A percentile compares a stretch with the other conserved stretches of the same genome.
These are phyloP conservation scores for Cokeromyces recurvatus DNA, from an alignment of 371 early-diverging fungal genomes.

Conservation along the genomic window DNA sequence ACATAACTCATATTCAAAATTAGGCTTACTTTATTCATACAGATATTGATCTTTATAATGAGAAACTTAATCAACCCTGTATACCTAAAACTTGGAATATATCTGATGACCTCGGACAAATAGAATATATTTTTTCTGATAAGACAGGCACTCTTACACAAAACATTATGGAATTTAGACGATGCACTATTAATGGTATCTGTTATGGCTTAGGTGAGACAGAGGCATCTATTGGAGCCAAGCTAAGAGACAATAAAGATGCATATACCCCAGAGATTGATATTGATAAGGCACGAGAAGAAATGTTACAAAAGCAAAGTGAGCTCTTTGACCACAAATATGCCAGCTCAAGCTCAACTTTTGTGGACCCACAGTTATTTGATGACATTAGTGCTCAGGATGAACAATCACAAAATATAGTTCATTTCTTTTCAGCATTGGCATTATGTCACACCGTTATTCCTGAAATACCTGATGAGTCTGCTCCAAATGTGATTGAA, in stretches of 20 bases:
- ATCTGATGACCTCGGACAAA: slow-evolving; percentile 81
- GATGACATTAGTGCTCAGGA: slow-evolving; percentile 34
- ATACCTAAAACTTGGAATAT: slow-evolving; percentile 87
- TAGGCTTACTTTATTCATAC: slow-evolving; percentile 78
- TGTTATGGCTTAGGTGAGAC: slow-evolving; percentile 68
- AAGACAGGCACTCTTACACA: slow-evolving; percentile 85
- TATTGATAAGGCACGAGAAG: slow-evolving; percentile 29
- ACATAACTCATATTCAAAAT: background rate
- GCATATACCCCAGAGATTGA: slow-evolving; percentile 11
- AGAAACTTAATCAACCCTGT: slow-evolving; percentile 72
- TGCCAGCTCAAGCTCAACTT: slow-evolving; percentile 32
- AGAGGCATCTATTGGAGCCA: slow-evolving; percentile 40
- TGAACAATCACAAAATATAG: slow-evolving; percentile 34
- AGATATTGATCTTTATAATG: slow-evolving; percentile 87
- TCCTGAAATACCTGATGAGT: slow-evolving; percentile 47
- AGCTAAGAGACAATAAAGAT: slow-evolving; percentile 23
- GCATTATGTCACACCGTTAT: slow-evolving; percentile 82
- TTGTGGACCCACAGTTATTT: slow-evolving; percentile 44
- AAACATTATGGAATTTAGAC: slow-evolving; percentile 77
- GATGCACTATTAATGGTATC: slow-evolving; percentile 83
- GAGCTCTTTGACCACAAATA: slow-evolving; percentile 42
- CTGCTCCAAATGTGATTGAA: slow-evolving; percentile 45
- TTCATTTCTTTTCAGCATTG: slow-evolving; percentile 73
- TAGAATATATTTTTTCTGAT: slow-evolving; percentile 95
- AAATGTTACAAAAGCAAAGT: slow-evolving; percentile 37